Evolutionary conservation across 164 flowering plant genomes (phyloP), one percentile per base, ranked within the genome.

Genomic region (Vitis cinerea): DNA sequence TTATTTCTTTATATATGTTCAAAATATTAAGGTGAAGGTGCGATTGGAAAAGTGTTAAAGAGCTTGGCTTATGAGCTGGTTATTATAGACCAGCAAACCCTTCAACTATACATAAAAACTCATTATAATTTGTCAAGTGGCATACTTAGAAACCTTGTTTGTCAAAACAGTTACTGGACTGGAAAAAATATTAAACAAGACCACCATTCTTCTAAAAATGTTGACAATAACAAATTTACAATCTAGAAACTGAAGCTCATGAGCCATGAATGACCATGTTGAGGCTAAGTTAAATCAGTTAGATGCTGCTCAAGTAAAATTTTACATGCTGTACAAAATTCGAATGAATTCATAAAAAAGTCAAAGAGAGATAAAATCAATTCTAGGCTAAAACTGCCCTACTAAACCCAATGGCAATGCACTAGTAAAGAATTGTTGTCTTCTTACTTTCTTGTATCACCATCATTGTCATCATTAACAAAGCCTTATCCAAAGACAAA

Each of bases 41-140:
- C 13, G 44, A 55, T 17, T 65, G 27, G 50, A 44, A 4, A 44
- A 29, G 63, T 60, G 63, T 8, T 60, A 31, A 23, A 59, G 31
- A 49, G 54, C 53, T 63, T 63, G 67, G 56, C 47, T 23, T 64
- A 30, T 30, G 44, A 31, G 63, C 63, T 61, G 15, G 48, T 61
- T 61, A 30, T 14, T 15, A 30, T 14, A 12, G 63, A 61, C 16
- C 31, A 31, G 17, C 63, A 19, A 64, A 55, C 57, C 27, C 17
- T 23, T 27, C 56, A 50, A 50, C 37, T 19, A 1, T 17, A 50
- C 44, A 64, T 8, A 23, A 13, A 12, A 29, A 29, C 17, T 64
- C 37, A 23, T 23, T 23, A 19, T 10, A 31, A 61, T 30, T 30
- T 30, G 63, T 37, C 27, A 4, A 60, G 48, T 60, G 63, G 44